Percentiles rank a stretch among this genome's conserved stretches.
These are phyloP conservation scores for Eimeria nieschulzi DNA, from an alignment of 169 alveolate species.

Conservation along the genomic window DNA sequence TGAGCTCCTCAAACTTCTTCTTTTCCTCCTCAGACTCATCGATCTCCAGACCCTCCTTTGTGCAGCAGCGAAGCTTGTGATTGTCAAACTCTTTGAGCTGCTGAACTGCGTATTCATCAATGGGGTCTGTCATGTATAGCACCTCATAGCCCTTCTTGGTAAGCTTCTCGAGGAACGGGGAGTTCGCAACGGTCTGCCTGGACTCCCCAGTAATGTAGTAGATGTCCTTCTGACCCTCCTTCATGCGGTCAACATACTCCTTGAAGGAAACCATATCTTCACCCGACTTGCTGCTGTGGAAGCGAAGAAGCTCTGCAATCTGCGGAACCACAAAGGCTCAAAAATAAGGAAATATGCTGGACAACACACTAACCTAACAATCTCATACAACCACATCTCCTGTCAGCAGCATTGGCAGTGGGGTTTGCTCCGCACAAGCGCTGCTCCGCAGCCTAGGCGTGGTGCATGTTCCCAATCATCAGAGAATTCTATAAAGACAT, in stretches of 20 bases:
- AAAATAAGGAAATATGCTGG: neutral
- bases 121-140: constrained; percentile 99
- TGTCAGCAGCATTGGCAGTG: neutral
- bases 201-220: constrained; percentile 99
- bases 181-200: constrained; percentile 94
- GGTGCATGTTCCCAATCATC: constrained; percentile 39
- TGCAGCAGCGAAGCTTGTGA: constrained; percentile 96
- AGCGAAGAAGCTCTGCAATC: constrained; percentile 97
- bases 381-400: neutral
- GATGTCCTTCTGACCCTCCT: constrained; percentile 98
- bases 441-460: constrained; percentile 19
- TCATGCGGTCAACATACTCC: constrained; percentile 99
- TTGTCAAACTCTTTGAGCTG: constrained; percentile 98
- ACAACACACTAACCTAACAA: neutral
- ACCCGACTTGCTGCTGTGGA: constrained; percentile 98
- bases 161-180: constrained; percentile 99
- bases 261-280: constrained; percentile 97
- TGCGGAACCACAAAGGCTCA: constrained; percentile 22
- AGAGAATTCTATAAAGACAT: neutral
- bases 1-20: constrained; percentile 96
- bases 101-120: constrained; percentile 99
- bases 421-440: constrained; percentile 15
- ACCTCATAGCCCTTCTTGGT: constrained; percentile 97
- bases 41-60: constrained; percentile 98
- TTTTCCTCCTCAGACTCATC: constrained; percentile 98